Percentiles rank a stretch among this genome's conserved stretches.
Conservation (phyloP, 345 rosid genomes). For the Eucalyptus pauciflora region DNA sequence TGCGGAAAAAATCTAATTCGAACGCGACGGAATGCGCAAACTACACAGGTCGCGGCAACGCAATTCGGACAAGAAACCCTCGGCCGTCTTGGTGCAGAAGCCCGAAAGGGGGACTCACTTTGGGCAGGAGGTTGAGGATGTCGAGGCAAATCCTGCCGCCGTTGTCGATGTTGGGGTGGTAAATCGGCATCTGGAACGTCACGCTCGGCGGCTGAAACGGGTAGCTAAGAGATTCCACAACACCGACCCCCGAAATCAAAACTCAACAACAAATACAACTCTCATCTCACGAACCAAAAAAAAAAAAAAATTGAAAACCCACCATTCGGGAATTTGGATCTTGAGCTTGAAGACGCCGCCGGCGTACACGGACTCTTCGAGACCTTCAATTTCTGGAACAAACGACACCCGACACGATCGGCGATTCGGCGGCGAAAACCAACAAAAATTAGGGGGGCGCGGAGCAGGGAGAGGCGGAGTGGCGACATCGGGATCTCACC, state of each 20-base stretch:
- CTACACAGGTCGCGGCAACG: background rate
- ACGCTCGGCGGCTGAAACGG: constrained; percentile 83
- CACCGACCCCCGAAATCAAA: background rate
- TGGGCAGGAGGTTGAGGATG: constrained; percentile 86
- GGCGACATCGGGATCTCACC: too few species aligned
- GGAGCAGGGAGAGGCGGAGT: too few species aligned
- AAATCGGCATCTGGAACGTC: constrained; percentile 59
- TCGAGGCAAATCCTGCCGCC: constrained; percentile 90
- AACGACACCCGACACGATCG: too few species aligned
- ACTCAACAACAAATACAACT: background rate
- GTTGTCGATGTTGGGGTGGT: constrained; percentile 73
- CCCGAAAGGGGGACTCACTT: constrained; percentile 17
- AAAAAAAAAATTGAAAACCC: background rate
- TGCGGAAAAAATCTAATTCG: background rate
- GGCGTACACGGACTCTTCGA: too few species aligned
- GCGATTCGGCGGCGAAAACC: too few species aligned
- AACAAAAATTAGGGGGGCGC: too few species aligned
- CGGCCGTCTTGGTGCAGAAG: background rate
- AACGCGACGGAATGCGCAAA: background rate
- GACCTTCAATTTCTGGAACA: too few species aligned
- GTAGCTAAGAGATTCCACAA: constrained; percentile 23
- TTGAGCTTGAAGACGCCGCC: too few species aligned
- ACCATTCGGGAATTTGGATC: constrained; percentile 76
- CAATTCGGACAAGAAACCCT: background rate
- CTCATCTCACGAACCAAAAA: too few species aligned